phyloP scores from a whole-genome alignment of 2,329 filamentous ascomycete genomes.

The Paracoccidioides lutzii region DNA sequence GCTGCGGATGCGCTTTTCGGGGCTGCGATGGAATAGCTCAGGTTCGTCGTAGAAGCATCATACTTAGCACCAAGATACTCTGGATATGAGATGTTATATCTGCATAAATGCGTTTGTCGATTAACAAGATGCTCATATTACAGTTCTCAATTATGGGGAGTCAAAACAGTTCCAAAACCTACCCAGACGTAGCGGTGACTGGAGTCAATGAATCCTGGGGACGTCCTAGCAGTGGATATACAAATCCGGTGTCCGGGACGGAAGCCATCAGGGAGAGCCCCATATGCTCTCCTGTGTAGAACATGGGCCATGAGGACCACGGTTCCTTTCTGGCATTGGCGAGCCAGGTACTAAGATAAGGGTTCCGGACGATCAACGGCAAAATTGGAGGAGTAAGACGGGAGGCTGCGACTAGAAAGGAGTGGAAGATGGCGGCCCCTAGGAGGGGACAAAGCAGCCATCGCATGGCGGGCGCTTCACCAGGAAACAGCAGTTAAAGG shows the following conservation, averaged over 20 bases:
- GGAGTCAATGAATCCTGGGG: constrained; percentile 48
- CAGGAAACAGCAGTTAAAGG: neutral
- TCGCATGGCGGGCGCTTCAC: constrained; percentile 3
- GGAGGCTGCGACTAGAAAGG: constrained; percentile 35
- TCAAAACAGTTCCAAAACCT: constrained; percentile 10
- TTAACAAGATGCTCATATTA: neutral
- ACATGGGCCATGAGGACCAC: constrained; percentile 79
- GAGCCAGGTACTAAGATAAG: constrained; percentile 67
- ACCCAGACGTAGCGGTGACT: constrained; percentile 23
- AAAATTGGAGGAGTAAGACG: constrained; percentile 50
- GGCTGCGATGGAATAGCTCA: constrained; percentile 49
- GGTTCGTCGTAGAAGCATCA: constrained; percentile 57
- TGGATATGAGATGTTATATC: constrained; percentile 47
- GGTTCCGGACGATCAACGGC: constrained; percentile 61
- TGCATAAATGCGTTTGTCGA: constrained; percentile 12
- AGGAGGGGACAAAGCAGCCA: constrained; percentile 17
- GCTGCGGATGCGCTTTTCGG: constrained; percentile 17
- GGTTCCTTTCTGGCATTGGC: constrained; percentile 58
- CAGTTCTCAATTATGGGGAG: neutral
- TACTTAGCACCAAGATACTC: constrained; percentile 49
- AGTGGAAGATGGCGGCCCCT: constrained; percentile 27
- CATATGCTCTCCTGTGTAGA: constrained; percentile 60
- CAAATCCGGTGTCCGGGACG: constrained; percentile 44
- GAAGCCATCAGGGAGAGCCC: constrained; percentile 52
- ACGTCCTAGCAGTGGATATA: constrained; percentile 53